Base-by-base conservation (phyloP, 495 filamentous ascomycete species). In the Podospora tetraspora region DNA sequence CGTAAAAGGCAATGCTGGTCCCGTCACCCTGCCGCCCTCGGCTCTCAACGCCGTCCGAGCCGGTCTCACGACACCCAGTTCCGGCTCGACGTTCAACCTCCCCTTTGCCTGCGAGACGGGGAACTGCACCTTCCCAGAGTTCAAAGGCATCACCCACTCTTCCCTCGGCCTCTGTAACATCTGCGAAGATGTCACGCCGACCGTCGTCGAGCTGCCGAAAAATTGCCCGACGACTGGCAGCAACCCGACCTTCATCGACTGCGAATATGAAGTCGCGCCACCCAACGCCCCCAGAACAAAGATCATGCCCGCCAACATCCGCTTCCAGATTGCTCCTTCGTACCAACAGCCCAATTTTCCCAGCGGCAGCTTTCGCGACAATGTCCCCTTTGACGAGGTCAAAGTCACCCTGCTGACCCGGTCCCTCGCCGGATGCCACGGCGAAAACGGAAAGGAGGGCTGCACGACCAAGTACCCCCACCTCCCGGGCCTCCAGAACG, bases 111-210 rank as follows among this genome's bases (percentile, higher is more conserved):
- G 66, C 56, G 29, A 52, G 7, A 64, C 66, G 1, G 66, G 66
- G 5, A 68, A 68, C 25, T 68, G 66, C 66, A 68, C 61, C 1
- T 68, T 68, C 21, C 43, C 66, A 10, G 61, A 34, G 9, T 62
- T 29, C 60, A 27, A 25, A 9, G 66, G 66, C 8, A 24, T 68
- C 61, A 68, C 66, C 12, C 56, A 68, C 22, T 63, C 61, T 9
- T 34, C 61, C 8, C 23, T 68, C 12, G 66, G 66, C n/a, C 57
- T 68, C 11, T 68, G 66, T 56, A 32, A 22, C 61, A n/a, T 4
- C 12, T 68, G 60, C 60, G 56, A 58, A 9, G 61, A 68, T 21
- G 37, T 63, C 9, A 68, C 61, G 2, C 9, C 43, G 1, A 22
- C 22, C 22, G 21, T 63, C 13, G 32, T 22, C n/a, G 16, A 58